phyloP scores from a whole-genome alignment of 2,329 filamentous ascomycete genomes.

The Penicillium psychrosexuale region DNA sequence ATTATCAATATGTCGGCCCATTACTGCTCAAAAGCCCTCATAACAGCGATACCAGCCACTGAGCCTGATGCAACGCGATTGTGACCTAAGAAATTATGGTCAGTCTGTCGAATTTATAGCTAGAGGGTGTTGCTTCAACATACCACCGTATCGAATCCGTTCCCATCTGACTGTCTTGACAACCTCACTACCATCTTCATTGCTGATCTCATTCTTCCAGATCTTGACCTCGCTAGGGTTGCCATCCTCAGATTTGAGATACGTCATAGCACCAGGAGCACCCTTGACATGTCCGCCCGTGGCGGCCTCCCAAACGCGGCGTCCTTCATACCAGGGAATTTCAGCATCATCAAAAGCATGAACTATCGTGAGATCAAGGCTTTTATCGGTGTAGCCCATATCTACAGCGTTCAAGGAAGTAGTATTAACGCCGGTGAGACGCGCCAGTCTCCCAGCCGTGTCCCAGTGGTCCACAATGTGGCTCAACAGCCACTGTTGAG shows the following conservation, averaged over 20 bases:
- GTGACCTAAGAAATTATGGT: constrained; percentile 32
- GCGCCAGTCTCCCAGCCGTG: constrained; percentile 62
- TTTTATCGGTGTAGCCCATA: constrained; percentile 50
- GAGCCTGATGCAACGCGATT: constrained; percentile 43
- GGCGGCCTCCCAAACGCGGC: constrained; percentile 39
- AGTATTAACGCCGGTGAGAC: constrained; percentile 34
- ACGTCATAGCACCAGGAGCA: constrained; percentile 28
- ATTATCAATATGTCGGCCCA: neutral
- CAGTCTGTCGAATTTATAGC: neutral
- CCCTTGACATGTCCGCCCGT: constrained; percentile 28
- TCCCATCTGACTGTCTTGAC: constrained; percentile 46
- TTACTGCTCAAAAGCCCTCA: constrained; percentile 39
- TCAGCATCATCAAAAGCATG: constrained; percentile 80
- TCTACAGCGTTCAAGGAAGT: constrained; percentile 46
- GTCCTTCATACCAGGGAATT: constrained; percentile 64
- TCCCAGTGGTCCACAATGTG: constrained; percentile 79
- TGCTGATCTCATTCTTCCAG: constrained; percentile 34
- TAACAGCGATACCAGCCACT: constrained; percentile 36
- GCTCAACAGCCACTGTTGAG: constrained; percentile 59
- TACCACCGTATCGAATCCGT: constrained; percentile 44
- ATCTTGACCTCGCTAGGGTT: constrained; percentile 36
- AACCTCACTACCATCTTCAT: constrained; percentile 13
- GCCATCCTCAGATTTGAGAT: constrained; percentile 28
- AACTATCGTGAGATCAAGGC: constrained; percentile 66
- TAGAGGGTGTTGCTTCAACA: constrained; percentile 11